Base-by-base conservation (phyloP, 1,139 yeast genomes). In the Torulaspora pretoriensis region DNA sequence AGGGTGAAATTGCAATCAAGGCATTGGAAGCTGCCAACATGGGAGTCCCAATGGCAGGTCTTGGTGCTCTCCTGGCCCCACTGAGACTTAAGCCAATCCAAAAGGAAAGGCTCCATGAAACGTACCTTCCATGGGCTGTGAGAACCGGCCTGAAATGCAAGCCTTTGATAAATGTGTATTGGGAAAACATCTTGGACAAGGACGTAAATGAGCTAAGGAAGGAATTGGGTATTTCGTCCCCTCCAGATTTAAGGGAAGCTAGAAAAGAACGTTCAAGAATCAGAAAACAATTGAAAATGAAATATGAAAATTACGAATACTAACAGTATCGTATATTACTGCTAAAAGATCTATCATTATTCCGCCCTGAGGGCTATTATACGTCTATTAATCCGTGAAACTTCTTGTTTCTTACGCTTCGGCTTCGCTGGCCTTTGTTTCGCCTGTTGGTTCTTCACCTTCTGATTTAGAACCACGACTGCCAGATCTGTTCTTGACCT, bases 31-130 rank as follows among this genome's bases (percentile, higher is more conserved):
- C 81, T 61, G 84, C 92, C 64, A 92, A 92, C 63, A 77, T 92
- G 49, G 96, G 96, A 2, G 78, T 94, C 38, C 97, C 97, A 14
- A 90, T 94, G 94, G 90, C 97, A 8, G 96, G 96, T 0, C 67
- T 94, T 43, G 96, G 96, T 0, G 94, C 96, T 0, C 56, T 87
- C 22, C 77, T 88, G 55, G 96, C 96, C 2, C 97, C 97, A 0
- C 74, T 86, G 59, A 72, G 88, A 49, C 72, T 92, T 45, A 78
- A 75, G 46, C 67, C 75, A 10, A 53, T 73, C 72, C 55, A 75
- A 74, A 55, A 62, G 69, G 16, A 66, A 63, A 51, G 68, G 61
- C 22, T 80, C 50, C 70, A 77, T 53, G 74, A 75, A 35, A 75
- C 83, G 4, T 90, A 88, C 63, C 76, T 90, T 54, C 97, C 97